Percentiles rank a stretch among this genome's conserved stretches.
Evolutionary conservation across 2,329 filamentous ascomycete species (phyloP).

Genomic region (Aspergillus terreus): DNA sequence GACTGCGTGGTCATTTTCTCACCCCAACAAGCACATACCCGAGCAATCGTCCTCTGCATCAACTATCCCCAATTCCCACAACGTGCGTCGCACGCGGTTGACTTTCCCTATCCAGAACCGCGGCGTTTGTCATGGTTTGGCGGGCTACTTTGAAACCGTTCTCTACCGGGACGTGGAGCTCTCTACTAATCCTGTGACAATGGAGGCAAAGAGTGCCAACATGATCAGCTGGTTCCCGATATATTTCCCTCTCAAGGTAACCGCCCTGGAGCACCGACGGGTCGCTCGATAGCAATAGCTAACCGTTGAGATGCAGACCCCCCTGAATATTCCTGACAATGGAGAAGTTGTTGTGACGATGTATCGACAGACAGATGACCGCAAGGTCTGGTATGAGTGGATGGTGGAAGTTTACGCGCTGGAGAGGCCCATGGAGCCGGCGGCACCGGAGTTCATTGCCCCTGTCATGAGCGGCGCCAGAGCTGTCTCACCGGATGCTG

Average conservation of each 20-base stretch:
- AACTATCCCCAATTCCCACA: slow-evolving; percentile 80
- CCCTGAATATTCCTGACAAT: slow-evolving; percentile 78
- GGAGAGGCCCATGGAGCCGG: slow-evolving; percentile 20
- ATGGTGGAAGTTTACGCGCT: slow-evolving; percentile 74
- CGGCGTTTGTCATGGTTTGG: slow-evolving; percentile 85
- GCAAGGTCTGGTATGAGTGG: slow-evolving; percentile 99
- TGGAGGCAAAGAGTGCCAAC: slow-evolving; percentile 87
- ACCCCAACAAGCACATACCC: slow-evolving; percentile 38
- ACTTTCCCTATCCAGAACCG: slow-evolving; percentile 74
- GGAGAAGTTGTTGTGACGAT: slow-evolving; percentile 87
- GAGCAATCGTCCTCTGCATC: slow-evolving; percentile 28
- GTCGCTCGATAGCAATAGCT: background rate
- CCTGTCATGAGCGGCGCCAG: slow-evolving; percentile 31
- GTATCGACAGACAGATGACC: slow-evolving; percentile 93
- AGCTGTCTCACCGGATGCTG: slow-evolving; percentile 21
- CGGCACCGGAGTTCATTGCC: slow-evolving; percentile 12
- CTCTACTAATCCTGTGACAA: slow-evolving; percentile 87
- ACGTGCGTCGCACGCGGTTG: slow-evolving; percentile 72
- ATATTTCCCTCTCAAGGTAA: slow-evolving; percentile 90
- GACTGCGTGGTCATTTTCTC: slow-evolving; percentile 44
- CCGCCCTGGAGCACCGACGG: background rate
- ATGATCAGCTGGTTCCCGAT: slow-evolving; percentile 99
- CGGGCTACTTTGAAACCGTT: slow-evolving; percentile 95
- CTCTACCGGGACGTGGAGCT: slow-evolving; percentile 82
- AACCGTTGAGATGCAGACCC: slow-evolving; percentile 55